phyloP scores from a whole-genome alignment of 1,139 yeast species.

The Meyerozyma sp. region DNA sequence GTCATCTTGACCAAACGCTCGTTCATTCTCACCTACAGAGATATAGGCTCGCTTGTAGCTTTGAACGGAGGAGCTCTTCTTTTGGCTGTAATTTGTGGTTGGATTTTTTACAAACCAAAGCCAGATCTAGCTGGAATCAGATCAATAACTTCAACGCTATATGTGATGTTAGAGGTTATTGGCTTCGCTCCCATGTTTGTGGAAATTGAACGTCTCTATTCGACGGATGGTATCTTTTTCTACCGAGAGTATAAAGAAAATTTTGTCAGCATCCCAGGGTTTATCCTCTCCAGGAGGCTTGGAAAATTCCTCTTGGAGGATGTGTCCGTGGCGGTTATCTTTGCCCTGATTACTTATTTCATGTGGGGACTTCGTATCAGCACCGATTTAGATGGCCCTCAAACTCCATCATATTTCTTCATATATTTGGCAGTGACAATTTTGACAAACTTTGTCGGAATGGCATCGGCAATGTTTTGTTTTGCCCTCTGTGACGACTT shows the following conservation, averaged over 20 bases:
- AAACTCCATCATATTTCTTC: constrained; percentile 44
- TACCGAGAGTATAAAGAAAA: constrained; percentile 73
- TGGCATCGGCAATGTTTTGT: constrained; percentile 50
- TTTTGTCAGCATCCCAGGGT: constrained; percentile 63
- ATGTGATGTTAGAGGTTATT: constrained; percentile 60
- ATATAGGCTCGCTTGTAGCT: constrained; percentile 50
- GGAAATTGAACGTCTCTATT: constrained; percentile 71
- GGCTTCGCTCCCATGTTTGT: constrained; percentile 65
- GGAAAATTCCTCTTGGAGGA: constrained; percentile 70
- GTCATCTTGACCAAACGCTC: constrained; percentile 52
- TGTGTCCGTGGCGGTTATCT: constrained; percentile 54
- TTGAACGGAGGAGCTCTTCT: constrained; percentile 50
- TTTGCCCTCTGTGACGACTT: constrained; percentile 63
- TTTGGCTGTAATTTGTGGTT: constrained; percentile 62
- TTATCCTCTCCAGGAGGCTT: constrained; percentile 60
- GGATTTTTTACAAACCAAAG: constrained; percentile 69
- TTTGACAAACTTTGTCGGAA: constrained; percentile 51
- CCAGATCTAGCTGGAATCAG: constrained; percentile 63
- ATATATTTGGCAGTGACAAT: constrained; percentile 56
- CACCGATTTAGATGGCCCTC: constrained; percentile 10
- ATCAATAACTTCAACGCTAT: constrained; percentile 57
- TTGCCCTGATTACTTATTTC: constrained; percentile 60
- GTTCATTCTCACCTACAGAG: constrained; percentile 51
- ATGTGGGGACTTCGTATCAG: constrained; percentile 65
- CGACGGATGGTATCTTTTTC: constrained; percentile 60